These are phyloP conservation scores for Pseudonitzschia pungens DNA, from an alignment of 108 stramenopile species.

Conservation along the genomic window DNA sequence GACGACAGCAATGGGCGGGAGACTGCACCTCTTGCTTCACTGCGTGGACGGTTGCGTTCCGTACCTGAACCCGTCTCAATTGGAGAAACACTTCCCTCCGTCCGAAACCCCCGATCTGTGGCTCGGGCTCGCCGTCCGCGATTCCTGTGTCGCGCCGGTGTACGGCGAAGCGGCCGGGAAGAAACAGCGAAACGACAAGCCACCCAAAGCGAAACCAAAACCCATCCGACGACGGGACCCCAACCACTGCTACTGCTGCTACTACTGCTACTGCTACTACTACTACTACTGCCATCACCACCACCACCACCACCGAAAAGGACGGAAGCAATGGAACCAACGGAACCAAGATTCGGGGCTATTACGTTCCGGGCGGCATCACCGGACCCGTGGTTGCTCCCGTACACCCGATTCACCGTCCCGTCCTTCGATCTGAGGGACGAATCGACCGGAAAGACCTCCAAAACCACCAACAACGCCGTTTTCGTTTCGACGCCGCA, in stretches of 20 bases:
- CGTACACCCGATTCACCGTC: constrained; percentile 59
- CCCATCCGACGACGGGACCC: background rate
- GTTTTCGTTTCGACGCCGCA: constrained; percentile 66
- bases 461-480: constrained; percentile 50
- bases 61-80: constrained; percentile 58
- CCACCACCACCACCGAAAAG: background rate
- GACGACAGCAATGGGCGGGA: background rate
- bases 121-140: constrained; percentile 72
- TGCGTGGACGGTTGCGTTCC: constrained; percentile 70
- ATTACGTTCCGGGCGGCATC: constrained; percentile 49
- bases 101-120: constrained; percentile 34
- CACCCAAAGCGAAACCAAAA: background rate
- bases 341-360: constrained; percentile 44
- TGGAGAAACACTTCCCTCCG: constrained; percentile 60
- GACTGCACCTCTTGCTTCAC: constrained; percentile 63
- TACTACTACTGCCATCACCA: constrained; percentile 4
- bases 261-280: background rate
- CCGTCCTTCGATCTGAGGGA: constrained; percentile 53
- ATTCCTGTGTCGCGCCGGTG: constrained; percentile 62
- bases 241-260: background rate
- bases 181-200: constrained; percentile 19
- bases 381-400: constrained; percentile 51
- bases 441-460: constrained; percentile 21
- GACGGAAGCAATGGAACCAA: constrained; percentile 6
- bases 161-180: constrained; percentile 3